These are phyloP conservation scores for Alternaria longipes DNA, from an alignment of 2,329 filamentous ascomycete genomes.

Conservation along the genomic window DNA sequence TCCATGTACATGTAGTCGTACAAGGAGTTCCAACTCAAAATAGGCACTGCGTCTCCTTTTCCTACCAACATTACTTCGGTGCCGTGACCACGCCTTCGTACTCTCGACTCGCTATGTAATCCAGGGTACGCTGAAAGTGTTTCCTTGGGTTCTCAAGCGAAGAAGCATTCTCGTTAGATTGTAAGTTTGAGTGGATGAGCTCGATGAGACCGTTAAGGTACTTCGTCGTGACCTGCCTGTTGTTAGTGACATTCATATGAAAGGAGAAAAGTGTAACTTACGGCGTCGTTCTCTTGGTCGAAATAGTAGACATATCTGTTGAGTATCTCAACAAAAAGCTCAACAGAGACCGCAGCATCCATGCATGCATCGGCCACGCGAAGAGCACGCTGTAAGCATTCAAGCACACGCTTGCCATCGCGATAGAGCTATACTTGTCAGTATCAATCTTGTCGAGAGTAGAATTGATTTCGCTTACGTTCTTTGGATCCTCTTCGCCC, in stretches of 20 bases:
- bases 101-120: constrained; percentile 89
- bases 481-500: constrained; percentile 81
- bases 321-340: constrained; percentile 97
- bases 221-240: constrained; percentile 82
- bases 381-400: constrained; percentile 93
- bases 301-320: constrained; percentile 99
- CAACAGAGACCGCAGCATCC: constrained; percentile 96
- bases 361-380: constrained; percentile 98
- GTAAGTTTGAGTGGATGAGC: constrained; percentile 95
- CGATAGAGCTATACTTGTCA: constrained; percentile 74
- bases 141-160: constrained; percentile 88
- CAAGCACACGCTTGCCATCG: constrained; percentile 94
- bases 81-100: constrained; percentile 90
- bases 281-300: constrained; percentile 97
- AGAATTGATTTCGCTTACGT: constrained; percentile 64
- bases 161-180: constrained; percentile 82
- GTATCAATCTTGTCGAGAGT: neutral
- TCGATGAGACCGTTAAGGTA: constrained; percentile 98
- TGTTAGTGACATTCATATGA: constrained; percentile 12
- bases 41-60: neutral
- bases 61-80: constrained; percentile 53
- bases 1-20: constrained; percentile 19
- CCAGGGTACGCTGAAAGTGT: constrained; percentile 93
- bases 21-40: constrained; percentile 10
- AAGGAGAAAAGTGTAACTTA: constrained; percentile 49